These are phyloP conservation scores for Aspergillus hancockii DNA, from an alignment of 495 filamentous ascomycete genomes.

Conservation along the genomic window DNA sequence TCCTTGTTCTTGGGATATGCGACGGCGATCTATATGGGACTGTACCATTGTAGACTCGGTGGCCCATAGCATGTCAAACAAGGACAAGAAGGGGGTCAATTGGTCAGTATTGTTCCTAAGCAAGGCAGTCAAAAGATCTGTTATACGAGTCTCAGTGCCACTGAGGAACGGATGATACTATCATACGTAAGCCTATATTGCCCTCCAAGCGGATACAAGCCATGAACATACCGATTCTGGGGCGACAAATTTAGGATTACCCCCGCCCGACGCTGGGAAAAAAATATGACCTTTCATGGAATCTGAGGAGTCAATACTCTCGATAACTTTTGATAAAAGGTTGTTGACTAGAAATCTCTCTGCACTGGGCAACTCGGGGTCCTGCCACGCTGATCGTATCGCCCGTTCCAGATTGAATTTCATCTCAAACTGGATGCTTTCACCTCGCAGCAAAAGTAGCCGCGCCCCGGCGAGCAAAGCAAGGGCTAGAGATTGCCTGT, in stretches of 20 bases:
- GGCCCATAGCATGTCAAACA: constrained; percentile 27
- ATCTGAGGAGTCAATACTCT: constrained; percentile 19
- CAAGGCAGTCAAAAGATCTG: constrained; percentile 24
- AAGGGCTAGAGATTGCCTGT: constrained; percentile 23
- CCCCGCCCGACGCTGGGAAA: constrained; percentile 8
- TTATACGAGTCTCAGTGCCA: constrained; percentile 21
- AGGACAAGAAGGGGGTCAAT: constrained; percentile 18
- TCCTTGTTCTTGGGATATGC: constrained; percentile 24
- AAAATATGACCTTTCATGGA: constrained; percentile 10
- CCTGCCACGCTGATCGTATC: constrained; percentile 27
- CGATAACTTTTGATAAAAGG: constrained; percentile 23
- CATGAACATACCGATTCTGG: constrained; percentile 23
- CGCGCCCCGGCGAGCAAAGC: constrained; percentile 27
- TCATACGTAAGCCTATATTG: not conserved
- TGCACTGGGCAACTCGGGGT: constrained; percentile 22
- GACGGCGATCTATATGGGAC: constrained; percentile 30
- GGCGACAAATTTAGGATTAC: constrained; percentile 12
- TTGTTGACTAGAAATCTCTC: constrained; percentile 26
- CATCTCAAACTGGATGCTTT: constrained; percentile 17
- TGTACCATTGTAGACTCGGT: constrained; percentile 28
- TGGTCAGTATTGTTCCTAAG: constrained; percentile 21
- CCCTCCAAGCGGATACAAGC: not conserved
- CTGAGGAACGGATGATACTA: constrained; percentile 27
- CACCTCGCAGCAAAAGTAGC: constrained; percentile 25
- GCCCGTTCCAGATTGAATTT: constrained; percentile 27